Evolutionary conservation across 106 monocot genomes (phyloP).

Genomic region (Dactylorhiza incarnata): DNA sequence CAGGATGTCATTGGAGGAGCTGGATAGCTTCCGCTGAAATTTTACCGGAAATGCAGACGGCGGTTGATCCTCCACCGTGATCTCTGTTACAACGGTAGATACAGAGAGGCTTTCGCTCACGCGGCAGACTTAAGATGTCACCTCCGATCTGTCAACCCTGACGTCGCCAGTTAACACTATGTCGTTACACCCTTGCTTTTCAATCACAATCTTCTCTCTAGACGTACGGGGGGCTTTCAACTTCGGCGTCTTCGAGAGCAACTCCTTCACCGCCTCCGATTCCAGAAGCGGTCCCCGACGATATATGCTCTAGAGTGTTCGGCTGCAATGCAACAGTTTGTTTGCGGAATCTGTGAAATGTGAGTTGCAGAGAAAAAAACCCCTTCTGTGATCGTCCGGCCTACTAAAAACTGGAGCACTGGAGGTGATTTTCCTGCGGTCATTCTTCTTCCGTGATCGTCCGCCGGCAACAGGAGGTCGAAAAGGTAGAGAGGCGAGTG

Average conservation of each 20-base stretch:
- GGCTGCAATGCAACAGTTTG: too few species aligned
- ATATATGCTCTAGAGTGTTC: too few species aligned
- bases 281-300: neutral
- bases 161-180: neutral
- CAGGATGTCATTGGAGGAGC: neutral
- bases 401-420: too few species aligned
- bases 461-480: too few species aligned
- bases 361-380: too few species aligned
- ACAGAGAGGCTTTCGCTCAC: constrained; percentile 5
- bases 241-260: constrained; percentile 1
- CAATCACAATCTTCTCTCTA: neutral
- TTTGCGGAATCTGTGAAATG: too few species aligned
- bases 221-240: neutral
- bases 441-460: too few species aligned
- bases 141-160: constrained; percentile 3
- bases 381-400: too few species aligned
- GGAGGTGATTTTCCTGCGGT: too few species aligned
- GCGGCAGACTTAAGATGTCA: neutral
- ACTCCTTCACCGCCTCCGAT: constrained; percentile 5
- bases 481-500: too few species aligned
- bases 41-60: neutral
- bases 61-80: neutral
- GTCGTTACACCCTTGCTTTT: neutral
- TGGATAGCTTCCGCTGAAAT: constrained; percentile 3
- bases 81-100: neutral